phyloP scores from a whole-genome alignment of 768 basidiomycete genomes.

The Cubamyces sp. region DNA sequence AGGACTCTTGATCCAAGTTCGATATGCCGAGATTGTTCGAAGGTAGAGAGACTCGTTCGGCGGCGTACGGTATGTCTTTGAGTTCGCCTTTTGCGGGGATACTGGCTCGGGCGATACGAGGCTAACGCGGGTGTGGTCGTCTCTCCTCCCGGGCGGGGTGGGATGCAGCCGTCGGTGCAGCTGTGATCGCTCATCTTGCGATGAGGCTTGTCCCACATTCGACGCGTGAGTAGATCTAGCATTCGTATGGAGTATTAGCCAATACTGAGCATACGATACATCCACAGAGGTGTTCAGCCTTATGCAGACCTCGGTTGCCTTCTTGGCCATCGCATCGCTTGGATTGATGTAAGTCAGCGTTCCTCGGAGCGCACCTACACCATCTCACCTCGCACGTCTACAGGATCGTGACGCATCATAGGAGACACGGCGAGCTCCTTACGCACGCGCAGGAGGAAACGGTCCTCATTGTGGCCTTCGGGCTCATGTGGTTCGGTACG shows the following conservation, averaged over 20 bases:
- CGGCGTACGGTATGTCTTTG: conserved; percentile 21
- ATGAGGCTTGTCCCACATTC: conserved; percentile 25
- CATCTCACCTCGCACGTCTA: background rate
- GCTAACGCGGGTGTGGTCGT: background rate
- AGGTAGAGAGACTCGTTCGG: conserved; percentile 22
- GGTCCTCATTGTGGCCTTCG: conserved; percentile 70
- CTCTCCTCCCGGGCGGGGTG: background rate
- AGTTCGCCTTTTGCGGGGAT: no score
- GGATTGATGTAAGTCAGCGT: conserved; percentile 59
- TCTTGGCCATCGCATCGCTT: conserved; percentile 66
- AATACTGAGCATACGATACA: background rate
- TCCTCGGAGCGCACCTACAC: background rate
- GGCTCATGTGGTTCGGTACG: conserved; percentile 78
- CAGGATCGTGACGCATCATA: conserved; percentile 73
- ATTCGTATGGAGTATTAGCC: background rate
- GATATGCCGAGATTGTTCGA: conserved; percentile 26
- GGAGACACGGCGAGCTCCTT: conserved; percentile 59
- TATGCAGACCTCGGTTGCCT: conserved; percentile 72
- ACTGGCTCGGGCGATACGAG: no score
- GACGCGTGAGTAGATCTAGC: conserved; percentile 22
- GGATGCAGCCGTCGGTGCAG: conserved; percentile 25
- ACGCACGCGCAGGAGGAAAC: conserved; percentile 76
- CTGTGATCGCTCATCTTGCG: conserved; percentile 27
- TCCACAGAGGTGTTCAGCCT: conserved; percentile 35
- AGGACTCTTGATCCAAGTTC: background rate